These are phyloP conservation scores for Xylaria sp. DNA, from an alignment of 2,329 filamentous ascomycete species.

Conservation along the genomic window DNA sequence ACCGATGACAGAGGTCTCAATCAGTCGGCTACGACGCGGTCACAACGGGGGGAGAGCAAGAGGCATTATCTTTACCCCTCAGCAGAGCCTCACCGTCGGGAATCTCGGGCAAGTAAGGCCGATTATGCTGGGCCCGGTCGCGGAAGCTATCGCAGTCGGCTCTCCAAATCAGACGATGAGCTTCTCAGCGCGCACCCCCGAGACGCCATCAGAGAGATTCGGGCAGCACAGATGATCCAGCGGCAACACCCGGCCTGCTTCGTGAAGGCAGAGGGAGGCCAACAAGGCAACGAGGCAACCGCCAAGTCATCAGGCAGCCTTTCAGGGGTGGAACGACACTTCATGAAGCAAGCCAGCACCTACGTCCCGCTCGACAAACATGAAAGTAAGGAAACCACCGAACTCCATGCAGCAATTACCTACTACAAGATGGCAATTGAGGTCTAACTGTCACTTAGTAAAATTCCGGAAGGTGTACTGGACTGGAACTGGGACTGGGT, in stretches of 20 bases:
- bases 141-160: background rate
- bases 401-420: background rate
- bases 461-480: constrained; percentile 4
- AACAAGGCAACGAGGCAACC: constrained; percentile 35
- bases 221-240: constrained; percentile 13
- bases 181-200: background rate
- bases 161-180: constrained; percentile 1
- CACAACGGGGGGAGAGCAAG: background rate
- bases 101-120: background rate
- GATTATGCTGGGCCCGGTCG: background rate
- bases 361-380: constrained; percentile 1
- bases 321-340: constrained; percentile 9
- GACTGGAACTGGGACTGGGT: background rate
- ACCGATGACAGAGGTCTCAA: constrained; percentile 9
- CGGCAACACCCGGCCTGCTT: constrained; percentile 18
- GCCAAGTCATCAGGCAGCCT: constrained; percentile 26
- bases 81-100: constrained; percentile 6
- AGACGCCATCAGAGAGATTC: constrained; percentile 8
- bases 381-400: constrained; percentile 9
- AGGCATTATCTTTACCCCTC: background rate
- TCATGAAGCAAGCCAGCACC: background rate
- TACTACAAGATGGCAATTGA: background rate
- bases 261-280: constrained; percentile 14
- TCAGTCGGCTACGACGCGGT: background rate
- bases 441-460: constrained; percentile 7